These are phyloP conservation scores for Pleurotus citrinopileatus DNA, from an alignment of 768 basidiomycete genomes.

Conservation along the genomic window DNA sequence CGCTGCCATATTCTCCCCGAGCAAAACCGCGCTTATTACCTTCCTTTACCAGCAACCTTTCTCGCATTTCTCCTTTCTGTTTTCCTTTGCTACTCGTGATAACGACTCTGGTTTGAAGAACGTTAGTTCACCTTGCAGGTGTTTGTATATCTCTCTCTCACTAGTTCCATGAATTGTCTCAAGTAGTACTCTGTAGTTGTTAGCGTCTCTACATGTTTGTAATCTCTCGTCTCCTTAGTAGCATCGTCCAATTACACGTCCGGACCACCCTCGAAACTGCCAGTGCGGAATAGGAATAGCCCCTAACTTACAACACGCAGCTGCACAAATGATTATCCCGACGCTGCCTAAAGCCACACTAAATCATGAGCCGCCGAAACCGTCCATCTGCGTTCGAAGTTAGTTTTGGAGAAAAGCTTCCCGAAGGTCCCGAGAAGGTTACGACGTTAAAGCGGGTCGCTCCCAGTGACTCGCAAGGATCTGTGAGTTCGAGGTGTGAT, in stretches of 20 bases:
- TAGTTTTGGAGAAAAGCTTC: constrained; percentile 43
- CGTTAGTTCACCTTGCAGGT: neutral
- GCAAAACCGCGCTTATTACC: too few relatives aligned
- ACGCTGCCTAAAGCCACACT: neutral
- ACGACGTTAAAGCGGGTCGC: neutral
- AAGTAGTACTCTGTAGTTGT: constrained; percentile 5
- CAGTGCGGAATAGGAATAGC: too few relatives aligned
- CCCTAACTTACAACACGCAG: too few relatives aligned
- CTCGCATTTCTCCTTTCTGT: too few relatives aligned
- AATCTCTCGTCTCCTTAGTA: neutral
- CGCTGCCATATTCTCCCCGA: too few relatives aligned
- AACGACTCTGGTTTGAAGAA: neutral
- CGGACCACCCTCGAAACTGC: too few relatives aligned
- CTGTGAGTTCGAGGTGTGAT: too few relatives aligned
- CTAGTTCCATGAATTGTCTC: neutral
- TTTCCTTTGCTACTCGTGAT: too few relatives aligned
- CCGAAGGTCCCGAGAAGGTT: neutral
- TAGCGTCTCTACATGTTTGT: neutral
- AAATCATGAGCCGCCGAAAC: constrained; percentile 32
- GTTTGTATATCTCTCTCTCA: neutral
- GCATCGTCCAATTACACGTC: neutral
- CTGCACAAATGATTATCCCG: too few relatives aligned
- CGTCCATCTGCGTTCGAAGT: constrained; percentile 56
- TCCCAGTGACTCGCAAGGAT: neutral
- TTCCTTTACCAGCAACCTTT: too few relatives aligned